These are phyloP conservation scores for Solanum rostratum DNA, from an alignment of 257 asterid species.

Conservation along the genomic window DNA sequence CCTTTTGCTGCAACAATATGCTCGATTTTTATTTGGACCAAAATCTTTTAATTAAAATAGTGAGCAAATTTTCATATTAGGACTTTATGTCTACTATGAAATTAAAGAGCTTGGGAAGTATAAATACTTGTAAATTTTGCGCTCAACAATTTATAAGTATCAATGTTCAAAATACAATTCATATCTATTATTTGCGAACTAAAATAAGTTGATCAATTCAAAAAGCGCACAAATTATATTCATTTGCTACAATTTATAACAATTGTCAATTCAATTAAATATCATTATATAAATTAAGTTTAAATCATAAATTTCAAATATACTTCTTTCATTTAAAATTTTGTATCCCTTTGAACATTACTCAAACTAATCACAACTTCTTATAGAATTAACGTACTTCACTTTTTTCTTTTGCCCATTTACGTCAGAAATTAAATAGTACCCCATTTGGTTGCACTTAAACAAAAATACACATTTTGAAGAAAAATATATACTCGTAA, in stretches of 20 bases:
- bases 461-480: background rate
- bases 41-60: no score
- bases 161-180: no score
- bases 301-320: background rate
- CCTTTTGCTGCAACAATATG: no score
- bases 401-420: background rate
- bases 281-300: background rate
- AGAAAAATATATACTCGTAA: background rate
- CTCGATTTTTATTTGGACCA: no score
- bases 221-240: background rate
- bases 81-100: no score
- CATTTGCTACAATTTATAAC: no score
- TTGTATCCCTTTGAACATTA: background rate
- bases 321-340: background rate
- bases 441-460: background rate
- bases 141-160: background rate
- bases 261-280: background rate
- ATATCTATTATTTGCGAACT: background rate
- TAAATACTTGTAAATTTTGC: background rate
- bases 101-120: no score
- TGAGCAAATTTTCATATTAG: no score
- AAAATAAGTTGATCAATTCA: background rate
- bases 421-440: background rate
- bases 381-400: background rate
- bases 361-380: background rate